These are phyloP conservation scores for Nidula niveotomentosa DNA, from an alignment of 1,284 basidiomycete species.

Conservation along the genomic window DNA sequence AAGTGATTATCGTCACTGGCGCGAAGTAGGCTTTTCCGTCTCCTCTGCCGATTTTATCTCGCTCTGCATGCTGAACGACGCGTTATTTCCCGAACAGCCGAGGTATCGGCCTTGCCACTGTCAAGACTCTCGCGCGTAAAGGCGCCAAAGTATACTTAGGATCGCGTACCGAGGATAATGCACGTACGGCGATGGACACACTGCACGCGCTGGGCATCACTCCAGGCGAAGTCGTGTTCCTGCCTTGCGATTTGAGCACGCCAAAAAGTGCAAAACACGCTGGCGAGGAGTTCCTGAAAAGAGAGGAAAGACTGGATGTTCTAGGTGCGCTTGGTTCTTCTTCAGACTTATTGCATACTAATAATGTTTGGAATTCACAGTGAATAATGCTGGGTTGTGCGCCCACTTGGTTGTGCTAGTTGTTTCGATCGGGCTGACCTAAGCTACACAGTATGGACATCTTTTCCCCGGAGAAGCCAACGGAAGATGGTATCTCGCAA, in stretches of 20 bases:
- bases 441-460: not conserved
- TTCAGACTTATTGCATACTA: not conserved
- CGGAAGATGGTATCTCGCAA: not conserved
- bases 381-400: constrained; percentile 17
- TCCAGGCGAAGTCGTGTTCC: constrained; percentile 35
- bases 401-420: not conserved
- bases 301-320: constrained; percentile 52
- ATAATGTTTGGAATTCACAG: not conserved
- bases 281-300: constrained; percentile 42
- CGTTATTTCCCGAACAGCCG: constrained; percentile 7
- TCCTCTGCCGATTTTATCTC: not conserved
- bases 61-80: not conserved
- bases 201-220: constrained; percentile 12
- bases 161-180: constrained; percentile 29
- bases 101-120: constrained; percentile 36
- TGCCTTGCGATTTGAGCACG: constrained; percentile 45
- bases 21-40: constrained; percentile 30
- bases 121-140: constrained; percentile 32
- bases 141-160: constrained; percentile 44
- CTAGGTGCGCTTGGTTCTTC: constrained; percentile 34
- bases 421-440: not conserved
- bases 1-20: constrained; percentile 41
- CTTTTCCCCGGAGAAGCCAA: not conserved
- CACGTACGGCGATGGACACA: constrained; percentile 11
- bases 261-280: constrained; percentile 39